These are phyloP conservation scores for Neurospora sublineolata DNA, from an alignment of 495 filamentous ascomycete genomes.

Conservation along the genomic window DNA sequence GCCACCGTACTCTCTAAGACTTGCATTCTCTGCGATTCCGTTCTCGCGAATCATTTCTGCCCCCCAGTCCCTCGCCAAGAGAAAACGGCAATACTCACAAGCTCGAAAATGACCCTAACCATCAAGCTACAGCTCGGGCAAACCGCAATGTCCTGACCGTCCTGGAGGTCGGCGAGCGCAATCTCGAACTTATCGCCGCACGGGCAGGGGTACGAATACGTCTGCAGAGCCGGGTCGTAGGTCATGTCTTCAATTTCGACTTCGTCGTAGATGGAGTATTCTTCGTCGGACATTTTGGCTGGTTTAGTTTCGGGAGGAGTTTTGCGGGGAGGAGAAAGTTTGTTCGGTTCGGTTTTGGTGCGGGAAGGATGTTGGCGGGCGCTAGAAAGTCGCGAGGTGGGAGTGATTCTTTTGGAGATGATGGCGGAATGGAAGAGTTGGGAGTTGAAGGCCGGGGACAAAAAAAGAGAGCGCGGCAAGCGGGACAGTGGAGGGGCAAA, in stretches of 20 bases:
- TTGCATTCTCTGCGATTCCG: too few species aligned
- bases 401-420: background rate
- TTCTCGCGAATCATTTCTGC: background rate
- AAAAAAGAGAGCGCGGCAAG: background rate
- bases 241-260: conserved; percentile 99
- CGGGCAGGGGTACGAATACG: conserved; percentile 93
- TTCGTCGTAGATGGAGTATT: conserved; percentile 82
- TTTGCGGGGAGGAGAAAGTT: background rate
- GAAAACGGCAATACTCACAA: conserved; percentile 39
- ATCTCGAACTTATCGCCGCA: conserved; percentile 98
- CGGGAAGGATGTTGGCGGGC: background rate
- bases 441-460: background rate
- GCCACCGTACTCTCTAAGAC: background rate
- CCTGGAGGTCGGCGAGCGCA: conserved; percentile 66
- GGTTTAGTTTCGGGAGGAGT: background rate
- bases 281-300: conserved; percentile 48
- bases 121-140: conserved; percentile 95
- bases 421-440: background rate
- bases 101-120: conserved; percentile 88
- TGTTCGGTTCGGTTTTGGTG: background rate
- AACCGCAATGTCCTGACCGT: conserved; percentile 83
- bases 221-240: conserved; percentile 67
- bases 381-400: background rate
- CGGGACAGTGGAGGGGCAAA: background rate
- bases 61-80: too few species aligned